Conservation (phyloP, 257 asterid genomes). For the Nicotiana sylvestris region DNA sequence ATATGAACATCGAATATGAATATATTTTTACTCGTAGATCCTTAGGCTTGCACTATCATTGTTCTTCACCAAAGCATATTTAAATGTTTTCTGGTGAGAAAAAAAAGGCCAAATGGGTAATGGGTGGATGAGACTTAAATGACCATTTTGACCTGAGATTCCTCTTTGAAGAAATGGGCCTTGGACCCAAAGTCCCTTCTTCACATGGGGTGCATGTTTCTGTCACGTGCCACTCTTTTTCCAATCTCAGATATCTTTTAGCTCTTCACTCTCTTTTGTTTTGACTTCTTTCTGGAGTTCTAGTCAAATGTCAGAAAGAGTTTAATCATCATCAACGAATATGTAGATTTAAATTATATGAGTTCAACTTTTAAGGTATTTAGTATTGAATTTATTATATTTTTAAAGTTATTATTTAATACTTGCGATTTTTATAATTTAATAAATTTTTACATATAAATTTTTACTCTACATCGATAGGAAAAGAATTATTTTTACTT, state of each 20-base stretch:
- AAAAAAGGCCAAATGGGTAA: background rate
- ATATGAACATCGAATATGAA: too few relatives aligned
- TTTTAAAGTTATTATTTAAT: too few relatives aligned
- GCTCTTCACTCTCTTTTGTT: slow-evolving; percentile 7
- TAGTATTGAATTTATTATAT: too few relatives aligned
- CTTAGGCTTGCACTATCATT: slow-evolving; percentile 20
- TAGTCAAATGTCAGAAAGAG: too few relatives aligned
- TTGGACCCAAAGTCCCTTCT: slow-evolving; percentile 34
- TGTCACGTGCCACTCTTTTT: slow-evolving; percentile 46
- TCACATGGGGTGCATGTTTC: slow-evolving; percentile 64
- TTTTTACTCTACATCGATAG: too few relatives aligned
- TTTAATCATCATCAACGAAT: too few relatives aligned
- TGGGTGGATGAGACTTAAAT: slow-evolving; percentile 21
- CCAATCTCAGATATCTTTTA: background rate
- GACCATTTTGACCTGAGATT: slow-evolving; percentile 28
- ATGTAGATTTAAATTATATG: too few relatives aligned
- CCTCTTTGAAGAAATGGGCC: slow-evolving; percentile 34
- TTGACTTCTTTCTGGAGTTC: background rate
- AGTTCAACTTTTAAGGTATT: too few relatives aligned
- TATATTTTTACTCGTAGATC: background rate
- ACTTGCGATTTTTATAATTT: too few relatives aligned
- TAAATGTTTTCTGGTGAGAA: background rate
- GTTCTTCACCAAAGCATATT: background rate
- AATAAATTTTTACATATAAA: too few relatives aligned
- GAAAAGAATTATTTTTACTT: too few relatives aligned